phyloP scores from a whole-genome alignment of 148 eudicot genomes.

The Nyssa sinensis region DNA sequence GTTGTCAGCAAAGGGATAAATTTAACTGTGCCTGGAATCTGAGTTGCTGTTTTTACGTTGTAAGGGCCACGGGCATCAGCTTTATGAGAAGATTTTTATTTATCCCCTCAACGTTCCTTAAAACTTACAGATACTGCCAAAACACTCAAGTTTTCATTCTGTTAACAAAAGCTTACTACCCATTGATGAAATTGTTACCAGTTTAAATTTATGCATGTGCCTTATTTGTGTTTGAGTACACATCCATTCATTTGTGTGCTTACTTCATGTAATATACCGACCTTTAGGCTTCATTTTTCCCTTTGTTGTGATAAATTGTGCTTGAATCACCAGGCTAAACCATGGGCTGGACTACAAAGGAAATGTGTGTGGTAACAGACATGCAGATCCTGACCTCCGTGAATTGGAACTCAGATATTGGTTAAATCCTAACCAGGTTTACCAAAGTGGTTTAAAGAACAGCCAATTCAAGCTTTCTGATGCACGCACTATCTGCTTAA shows the following conservation, averaged over 20 bases:
- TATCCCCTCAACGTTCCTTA: not conserved
- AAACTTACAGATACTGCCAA: not conserved
- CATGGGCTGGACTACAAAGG: slow-evolving; percentile 95
- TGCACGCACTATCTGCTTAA: slow-evolving; percentile 84
- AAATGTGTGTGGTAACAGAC: slow-evolving; percentile 85
- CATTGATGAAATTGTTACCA: not conserved
- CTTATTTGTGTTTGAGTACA: not conserved
- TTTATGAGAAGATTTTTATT: not conserved
- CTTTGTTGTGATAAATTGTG: slow-evolving; percentile 5
- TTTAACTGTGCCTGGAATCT: too few species aligned
- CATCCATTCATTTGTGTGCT: not conserved
- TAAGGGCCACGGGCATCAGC: too few species aligned
- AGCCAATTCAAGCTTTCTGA: slow-evolving; percentile 60
- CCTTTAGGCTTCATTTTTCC: not conserved
- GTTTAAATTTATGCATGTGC: not conserved
- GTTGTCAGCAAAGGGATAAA: too few species aligned
- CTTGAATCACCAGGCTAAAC: slow-evolving; percentile 54
- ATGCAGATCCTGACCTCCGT: slow-evolving; percentile 67
- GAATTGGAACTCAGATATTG: slow-evolving; percentile 83
- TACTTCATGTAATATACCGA: not conserved
- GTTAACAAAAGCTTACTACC: not conserved
- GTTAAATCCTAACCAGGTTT: slow-evolving; percentile 94
- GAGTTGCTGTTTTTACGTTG: too few species aligned
- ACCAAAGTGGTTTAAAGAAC: slow-evolving; percentile 68
- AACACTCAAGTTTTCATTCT: not conserved